Evolutionary conservation across 164 flowering plant genomes (phyloP).

Genomic region (Stephania cephalantha): DNA sequence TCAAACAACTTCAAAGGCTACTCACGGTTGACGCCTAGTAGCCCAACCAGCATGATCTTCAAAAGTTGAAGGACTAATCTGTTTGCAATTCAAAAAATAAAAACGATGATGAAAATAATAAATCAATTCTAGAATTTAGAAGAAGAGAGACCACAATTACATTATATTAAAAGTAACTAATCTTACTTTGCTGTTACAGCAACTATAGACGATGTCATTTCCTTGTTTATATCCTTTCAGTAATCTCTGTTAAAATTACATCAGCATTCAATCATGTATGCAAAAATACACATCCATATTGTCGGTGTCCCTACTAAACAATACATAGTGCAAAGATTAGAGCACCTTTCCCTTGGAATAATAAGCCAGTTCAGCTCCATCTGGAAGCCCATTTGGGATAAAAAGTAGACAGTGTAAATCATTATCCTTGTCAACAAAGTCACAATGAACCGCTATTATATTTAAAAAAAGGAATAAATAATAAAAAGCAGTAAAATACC

Average conservation of each 20-base stretch:
- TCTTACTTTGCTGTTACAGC: slow-evolving; percentile 60
- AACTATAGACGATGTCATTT: slow-evolving; percentile 67
- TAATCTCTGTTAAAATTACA: slow-evolving; percentile 38
- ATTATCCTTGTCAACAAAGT: slow-evolving; percentile 56
- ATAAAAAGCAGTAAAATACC: neutral
- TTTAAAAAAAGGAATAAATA: neutral
- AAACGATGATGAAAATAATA: neutral
- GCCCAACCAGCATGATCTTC: slow-evolving; percentile 98
- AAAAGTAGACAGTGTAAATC: slow-evolving; percentile 79
- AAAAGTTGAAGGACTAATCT: slow-evolving; percentile 95
- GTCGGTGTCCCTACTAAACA: neutral
- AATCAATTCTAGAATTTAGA: neutral
- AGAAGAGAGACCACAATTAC: neutral
- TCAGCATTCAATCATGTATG: neutral
- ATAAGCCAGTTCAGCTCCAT: slow-evolving; percentile 82
- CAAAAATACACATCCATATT: neutral
- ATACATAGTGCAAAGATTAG: neutral
- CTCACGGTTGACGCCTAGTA: slow-evolving; percentile 94
- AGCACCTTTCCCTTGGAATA: slow-evolving; percentile 76
- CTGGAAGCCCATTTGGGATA: slow-evolving; percentile 89
- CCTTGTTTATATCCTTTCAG: slow-evolving; percentile 75
- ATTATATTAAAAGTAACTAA: neutral
- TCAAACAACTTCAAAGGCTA: slow-evolving; percentile 12
- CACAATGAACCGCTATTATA: neutral
- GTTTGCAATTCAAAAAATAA: slow-evolving; percentile 14